Percentiles rank a stretch among this genome's conserved stretches.
Evolutionary conservation across 345 rosid species (phyloP).

Genomic region (Eucalyptus lansdowneana): DNA sequence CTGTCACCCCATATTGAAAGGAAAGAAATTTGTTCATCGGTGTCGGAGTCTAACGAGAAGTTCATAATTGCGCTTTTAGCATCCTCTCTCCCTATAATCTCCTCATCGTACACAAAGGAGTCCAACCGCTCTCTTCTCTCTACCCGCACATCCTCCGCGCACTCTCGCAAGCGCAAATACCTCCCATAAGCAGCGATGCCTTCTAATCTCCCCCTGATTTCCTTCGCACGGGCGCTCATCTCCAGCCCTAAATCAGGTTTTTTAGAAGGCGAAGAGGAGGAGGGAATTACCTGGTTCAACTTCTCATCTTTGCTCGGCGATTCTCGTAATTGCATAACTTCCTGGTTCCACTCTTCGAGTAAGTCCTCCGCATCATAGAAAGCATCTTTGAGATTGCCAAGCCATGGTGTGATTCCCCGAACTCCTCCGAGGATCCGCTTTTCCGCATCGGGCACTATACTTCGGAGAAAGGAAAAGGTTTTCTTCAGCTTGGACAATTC

Average conservation of each 20-base stretch:
- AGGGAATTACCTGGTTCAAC: background rate
- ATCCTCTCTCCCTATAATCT: background rate
- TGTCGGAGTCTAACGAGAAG: background rate
- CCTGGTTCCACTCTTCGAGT: too few relatives aligned
- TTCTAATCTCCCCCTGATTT: background rate
- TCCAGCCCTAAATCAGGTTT: background rate
- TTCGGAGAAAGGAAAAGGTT: too few relatives aligned
- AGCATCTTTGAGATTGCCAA: too few relatives aligned
- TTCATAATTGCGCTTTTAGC: background rate
- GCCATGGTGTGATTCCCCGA: too few relatives aligned
- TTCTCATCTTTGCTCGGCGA: background rate
- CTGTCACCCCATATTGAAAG: background rate
- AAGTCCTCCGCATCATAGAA: too few relatives aligned
- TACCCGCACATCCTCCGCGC: background rate
- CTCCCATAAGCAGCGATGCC: background rate
- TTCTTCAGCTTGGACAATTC: too few relatives aligned
- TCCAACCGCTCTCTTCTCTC: background rate
- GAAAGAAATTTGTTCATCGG: background rate
- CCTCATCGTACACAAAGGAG: background rate
- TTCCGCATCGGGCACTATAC: too few relatives aligned
- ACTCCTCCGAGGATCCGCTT: too few relatives aligned
- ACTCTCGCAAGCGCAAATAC: background rate
- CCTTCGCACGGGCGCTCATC: background rate
- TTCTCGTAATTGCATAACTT: accelerated
- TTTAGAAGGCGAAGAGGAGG: accelerated